Evolutionary conservation across 805 yeast genomes (phyloP).

Genomic region (Metschnikowia sp.): DNA sequence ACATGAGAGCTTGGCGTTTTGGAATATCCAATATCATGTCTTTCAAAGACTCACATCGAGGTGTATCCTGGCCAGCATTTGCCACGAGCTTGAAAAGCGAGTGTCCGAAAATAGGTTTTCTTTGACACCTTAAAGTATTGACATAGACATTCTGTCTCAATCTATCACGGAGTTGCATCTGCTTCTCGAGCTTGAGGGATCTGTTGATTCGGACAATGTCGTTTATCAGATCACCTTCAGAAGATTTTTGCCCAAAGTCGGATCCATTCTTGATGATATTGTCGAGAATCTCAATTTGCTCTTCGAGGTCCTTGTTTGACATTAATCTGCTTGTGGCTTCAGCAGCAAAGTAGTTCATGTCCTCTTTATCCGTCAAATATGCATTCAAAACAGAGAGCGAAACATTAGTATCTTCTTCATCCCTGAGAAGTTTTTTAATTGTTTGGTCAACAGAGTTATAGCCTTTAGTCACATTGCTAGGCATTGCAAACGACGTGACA

Average conservation of each 20-base stretch:
- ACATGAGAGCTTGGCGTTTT: constrained; percentile 33
- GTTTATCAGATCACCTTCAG: constrained; percentile 17
- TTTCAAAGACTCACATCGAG: constrained; percentile 24
- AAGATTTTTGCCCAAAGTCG: not conserved
- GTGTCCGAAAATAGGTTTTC: constrained; percentile 65
- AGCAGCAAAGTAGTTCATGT: constrained; percentile 44
- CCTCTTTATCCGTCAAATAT: constrained; percentile 47
- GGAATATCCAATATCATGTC: constrained; percentile 25
- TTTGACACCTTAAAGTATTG: constrained; percentile 62
- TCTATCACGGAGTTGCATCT: constrained; percentile 48
- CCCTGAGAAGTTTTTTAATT: constrained; percentile 20
- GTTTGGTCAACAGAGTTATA: constrained; percentile 34
- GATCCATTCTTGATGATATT: constrained; percentile 28
- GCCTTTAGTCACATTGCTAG: constrained; percentile 53
- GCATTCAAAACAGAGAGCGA: constrained; percentile 62
- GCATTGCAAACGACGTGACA: constrained; percentile 81
- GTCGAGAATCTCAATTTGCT: constrained; percentile 44
- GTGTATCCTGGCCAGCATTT: not conserved
- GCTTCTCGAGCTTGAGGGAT: constrained; percentile 50
- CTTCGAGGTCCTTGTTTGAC: constrained; percentile 44
- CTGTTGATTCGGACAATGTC: constrained; percentile 59
- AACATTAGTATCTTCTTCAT: constrained; percentile 21
- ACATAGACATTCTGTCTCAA: constrained; percentile 57
- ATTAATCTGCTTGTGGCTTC: constrained; percentile 42
- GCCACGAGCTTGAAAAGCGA: constrained; percentile 41